These are phyloP conservation scores for Geosmithia morbida DNA, from an alignment of 2,329 filamentous ascomycete species.

Conservation along the genomic window DNA sequence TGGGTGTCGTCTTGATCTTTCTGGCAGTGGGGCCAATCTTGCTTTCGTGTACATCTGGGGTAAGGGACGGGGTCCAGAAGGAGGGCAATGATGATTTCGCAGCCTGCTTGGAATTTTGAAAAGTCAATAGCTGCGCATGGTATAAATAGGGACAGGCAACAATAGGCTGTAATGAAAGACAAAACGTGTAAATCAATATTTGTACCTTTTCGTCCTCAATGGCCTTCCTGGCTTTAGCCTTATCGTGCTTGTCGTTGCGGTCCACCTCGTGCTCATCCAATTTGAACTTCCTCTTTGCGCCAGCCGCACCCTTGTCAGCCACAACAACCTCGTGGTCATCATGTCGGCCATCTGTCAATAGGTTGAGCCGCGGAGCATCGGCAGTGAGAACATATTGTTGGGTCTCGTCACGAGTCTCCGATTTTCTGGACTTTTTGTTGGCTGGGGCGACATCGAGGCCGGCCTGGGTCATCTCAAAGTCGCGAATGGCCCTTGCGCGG, in stretches of 20 bases:
- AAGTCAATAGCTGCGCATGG: too few species aligned
- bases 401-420: not conserved
- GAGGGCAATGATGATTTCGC: conserved; percentile 60
- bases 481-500: conserved; percentile 52
- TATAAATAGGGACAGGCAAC: conserved; percentile 4
- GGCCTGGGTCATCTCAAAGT: conserved; percentile 78
- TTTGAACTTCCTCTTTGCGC: conserved; percentile 55
- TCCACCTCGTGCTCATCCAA: conserved; percentile 64
- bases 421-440: not conserved
- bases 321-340: not conserved
- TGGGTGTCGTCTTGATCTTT: conserved; percentile 50
- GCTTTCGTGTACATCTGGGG: conserved; percentile 36
- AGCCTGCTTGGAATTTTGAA: conserved; percentile 21
- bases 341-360: not conserved
- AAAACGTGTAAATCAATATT: not conserved
- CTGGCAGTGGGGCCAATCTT: conserved; percentile 42
- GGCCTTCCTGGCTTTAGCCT: conserved; percentile 51
- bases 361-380: not conserved
- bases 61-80: conserved; percentile 86
- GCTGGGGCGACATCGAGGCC: conserved; percentile 32
- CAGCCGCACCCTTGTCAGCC: conserved; percentile 3
- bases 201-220: conserved; percentile 58
- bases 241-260: conserved; percentile 55
- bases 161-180: not conserved
- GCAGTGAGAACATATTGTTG: not conserved